Conservation (phyloP, 169 alveolate species). For the Ichthyophthirius multifiliis region DNA sequence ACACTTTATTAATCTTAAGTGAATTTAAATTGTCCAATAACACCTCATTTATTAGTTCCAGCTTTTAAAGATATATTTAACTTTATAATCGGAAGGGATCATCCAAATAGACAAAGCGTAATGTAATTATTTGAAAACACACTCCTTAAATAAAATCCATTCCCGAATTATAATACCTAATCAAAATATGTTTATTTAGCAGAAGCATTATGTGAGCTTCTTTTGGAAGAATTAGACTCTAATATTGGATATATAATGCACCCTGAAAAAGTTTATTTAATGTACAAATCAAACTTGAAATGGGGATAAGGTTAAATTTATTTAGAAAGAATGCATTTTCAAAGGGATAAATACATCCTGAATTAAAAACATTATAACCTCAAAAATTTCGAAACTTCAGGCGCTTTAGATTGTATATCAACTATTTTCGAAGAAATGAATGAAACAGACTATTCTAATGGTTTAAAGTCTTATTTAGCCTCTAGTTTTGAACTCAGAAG, state of each 20-base stretch:
- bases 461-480: neutral
- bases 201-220: neutral
- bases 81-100: neutral
- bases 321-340: neutral
- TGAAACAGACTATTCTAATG: neutral
- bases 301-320: neutral
- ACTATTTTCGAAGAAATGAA: neutral
- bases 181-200: neutral
- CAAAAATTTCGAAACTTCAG: neutral
- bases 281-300: neutral
- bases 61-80: neutral
- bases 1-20: neutral
- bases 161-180: neutral
- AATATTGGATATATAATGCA: neutral
- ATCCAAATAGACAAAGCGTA: neutral
- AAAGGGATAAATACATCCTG: neutral
- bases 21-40: neutral
- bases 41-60: slow-evolving; percentile 1
- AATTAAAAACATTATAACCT: neutral
- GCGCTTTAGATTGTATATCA: neutral
- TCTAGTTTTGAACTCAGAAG: neutral
- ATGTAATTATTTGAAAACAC: neutral
- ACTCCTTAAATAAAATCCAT: neutral
- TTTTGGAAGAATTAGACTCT: neutral
- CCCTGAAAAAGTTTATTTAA: neutral